Evolutionary conservation across 495 filamentous ascomycete genomes (phyloP).

Genomic region (Immersiella caudata): DNA sequence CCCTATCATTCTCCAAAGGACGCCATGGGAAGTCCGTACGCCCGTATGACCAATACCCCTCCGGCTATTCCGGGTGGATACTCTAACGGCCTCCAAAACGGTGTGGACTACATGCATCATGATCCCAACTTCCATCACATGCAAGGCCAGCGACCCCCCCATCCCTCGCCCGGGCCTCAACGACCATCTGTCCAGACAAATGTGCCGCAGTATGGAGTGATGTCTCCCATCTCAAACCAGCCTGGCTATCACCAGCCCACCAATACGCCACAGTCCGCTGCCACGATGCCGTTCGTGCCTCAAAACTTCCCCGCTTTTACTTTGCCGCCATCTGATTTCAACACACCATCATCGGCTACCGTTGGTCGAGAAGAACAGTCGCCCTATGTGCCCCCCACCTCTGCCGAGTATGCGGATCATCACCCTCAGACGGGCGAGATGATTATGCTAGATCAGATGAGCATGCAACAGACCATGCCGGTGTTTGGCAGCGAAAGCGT

Average conservation of each 20-base stretch:
- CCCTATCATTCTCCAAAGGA: slow-evolving; percentile 59
- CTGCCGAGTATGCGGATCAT: slow-evolving; percentile 49
- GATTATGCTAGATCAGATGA: slow-evolving; percentile 67
- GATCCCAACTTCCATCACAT: slow-evolving; percentile 44
- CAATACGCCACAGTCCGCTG: slow-evolving; percentile 48
- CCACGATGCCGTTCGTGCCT: slow-evolving; percentile 50
- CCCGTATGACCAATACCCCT: slow-evolving; percentile 51
- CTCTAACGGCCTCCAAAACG: slow-evolving; percentile 41
- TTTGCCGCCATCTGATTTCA: slow-evolving; percentile 58
- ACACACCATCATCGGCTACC: slow-evolving; percentile 37
- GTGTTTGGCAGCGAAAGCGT: slow-evolving; percentile 79
- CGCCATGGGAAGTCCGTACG: slow-evolving; percentile 50
- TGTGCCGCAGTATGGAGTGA: slow-evolving; percentile 49
- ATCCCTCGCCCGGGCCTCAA: slow-evolving; percentile 46
- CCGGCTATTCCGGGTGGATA: slow-evolving; percentile 49
- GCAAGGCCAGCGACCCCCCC: slow-evolving; percentile 40
- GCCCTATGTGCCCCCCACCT: slow-evolving; percentile 43
- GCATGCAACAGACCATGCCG: slow-evolving; percentile 70
- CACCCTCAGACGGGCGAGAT: slow-evolving; percentile 54
- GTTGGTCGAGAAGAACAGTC: slow-evolving; percentile 35
- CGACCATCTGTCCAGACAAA: slow-evolving; percentile 52
- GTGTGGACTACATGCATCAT: slow-evolving; percentile 50
- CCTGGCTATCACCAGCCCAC: slow-evolving; percentile 51
- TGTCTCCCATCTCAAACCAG: slow-evolving; percentile 53
- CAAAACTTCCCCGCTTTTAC: slow-evolving; percentile 59